These are phyloP conservation scores for Suhomyces sp. DNA, from an alignment of 805 yeast species.

Conservation along the genomic window DNA sequence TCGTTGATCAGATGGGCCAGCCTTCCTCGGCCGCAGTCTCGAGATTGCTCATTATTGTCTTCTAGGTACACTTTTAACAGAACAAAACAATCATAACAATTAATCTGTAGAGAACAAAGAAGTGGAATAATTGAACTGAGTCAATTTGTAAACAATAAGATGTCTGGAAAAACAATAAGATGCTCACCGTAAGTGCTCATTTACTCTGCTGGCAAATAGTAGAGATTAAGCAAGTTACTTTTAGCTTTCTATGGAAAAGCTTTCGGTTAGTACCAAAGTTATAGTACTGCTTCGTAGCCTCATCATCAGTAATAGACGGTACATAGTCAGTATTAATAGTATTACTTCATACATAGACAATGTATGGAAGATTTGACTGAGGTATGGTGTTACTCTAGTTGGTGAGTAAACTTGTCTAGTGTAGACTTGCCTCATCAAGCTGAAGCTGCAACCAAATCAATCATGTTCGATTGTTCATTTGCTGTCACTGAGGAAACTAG, in stretches of 20 bases:
- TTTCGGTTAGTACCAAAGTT: neutral
- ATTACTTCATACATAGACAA: neutral
- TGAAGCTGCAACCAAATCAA: neutral
- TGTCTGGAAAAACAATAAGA: neutral
- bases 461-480: neutral
- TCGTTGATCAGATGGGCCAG: neutral
- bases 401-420: neutral
- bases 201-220: neutral
- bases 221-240: neutral
- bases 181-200: neutral
- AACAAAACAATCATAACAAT: neutral
- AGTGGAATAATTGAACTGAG: neutral
- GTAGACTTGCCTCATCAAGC: neutral
- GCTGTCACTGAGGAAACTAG: neutral
- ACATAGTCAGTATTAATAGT: neutral
- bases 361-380: neutral
- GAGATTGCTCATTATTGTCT: neutral
- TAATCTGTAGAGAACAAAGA: neutral
- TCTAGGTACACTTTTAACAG: neutral
- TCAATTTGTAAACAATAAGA: neutral
- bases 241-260: neutral
- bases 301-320: neutral
- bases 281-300: neutral
- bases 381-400: neutral
- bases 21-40: slow-evolving; percentile 1